Base-by-base conservation (phyloP, 1,284 basidiomycete genomes). In the Marasmius tenuissimus region DNA sequence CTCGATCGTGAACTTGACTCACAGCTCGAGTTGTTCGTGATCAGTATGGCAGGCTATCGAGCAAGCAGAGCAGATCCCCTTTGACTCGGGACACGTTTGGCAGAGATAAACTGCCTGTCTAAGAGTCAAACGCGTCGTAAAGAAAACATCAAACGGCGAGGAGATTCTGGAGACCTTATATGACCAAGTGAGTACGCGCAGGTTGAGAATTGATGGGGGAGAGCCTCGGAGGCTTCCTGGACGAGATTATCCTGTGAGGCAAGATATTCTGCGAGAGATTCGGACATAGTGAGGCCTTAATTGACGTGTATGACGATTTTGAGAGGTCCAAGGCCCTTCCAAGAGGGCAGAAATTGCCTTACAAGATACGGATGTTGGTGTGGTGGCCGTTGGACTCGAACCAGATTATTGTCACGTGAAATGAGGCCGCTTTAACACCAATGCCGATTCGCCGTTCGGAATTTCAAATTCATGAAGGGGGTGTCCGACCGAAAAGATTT, bases 31-130 rank as follows among this genome's bases (percentile, higher is more conserved):
- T 71, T 93, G 91, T 69, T 92, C 88, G 73, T 92, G 89, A 71
- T 91, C 80, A 16, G 88, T 88, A 71, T 93, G 91, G 69, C 91
- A 93, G 18, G 91, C 88, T 57, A 93, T 82, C 18, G 89, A 91
- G 73, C 91, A 93, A n/a, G 91, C 88, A 14, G 87, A 83, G 68
- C 91, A 93, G 59, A 93, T 76, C 34, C 81, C 81, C 60, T 77
- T 72, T 82, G 78, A 77, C 59, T 80, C 80, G 35, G 81, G 78
- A 72, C 91, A 93, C 0, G 89, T 88, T 6, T 85, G 71, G 71
- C 91, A 93, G 56, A 92, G 84, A 72, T 93, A 91, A 16, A 92
- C 84, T 0, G 89, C 85, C 73, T 93, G 92, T 61, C 81, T 80
- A 62, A 69, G 63, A 27, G 38, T 51, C 18, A 54, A 58, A 57